Percentiles rank a stretch among this genome's conserved stretches.
Evolutionary conservation across 2,329 filamentous ascomycete genomes (phyloP).

Genomic region (Arthrobotrys conoides): DNA sequence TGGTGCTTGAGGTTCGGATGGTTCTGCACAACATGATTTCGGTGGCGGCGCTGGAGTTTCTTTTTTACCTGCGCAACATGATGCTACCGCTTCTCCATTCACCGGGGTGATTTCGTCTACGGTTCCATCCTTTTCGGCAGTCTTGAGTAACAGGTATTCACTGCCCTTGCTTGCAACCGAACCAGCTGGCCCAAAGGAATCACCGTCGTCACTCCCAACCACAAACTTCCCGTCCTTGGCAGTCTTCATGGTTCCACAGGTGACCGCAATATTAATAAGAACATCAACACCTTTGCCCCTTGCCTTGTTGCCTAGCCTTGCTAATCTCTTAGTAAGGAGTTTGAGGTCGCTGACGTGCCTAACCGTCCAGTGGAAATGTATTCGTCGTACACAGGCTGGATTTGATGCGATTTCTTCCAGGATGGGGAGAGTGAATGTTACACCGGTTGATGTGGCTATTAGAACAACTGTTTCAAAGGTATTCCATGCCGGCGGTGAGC

Average conservation of each 20-base stretch:
- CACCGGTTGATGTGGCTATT: conserved; percentile 93
- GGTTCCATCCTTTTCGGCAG: conserved; percentile 11
- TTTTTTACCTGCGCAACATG: conserved; percentile 22
- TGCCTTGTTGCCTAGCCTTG: conserved; percentile 37
- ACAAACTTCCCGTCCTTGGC: conserved; percentile 36
- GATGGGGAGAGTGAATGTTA: conserved; percentile 93
- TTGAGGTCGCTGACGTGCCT: conserved; percentile 56
- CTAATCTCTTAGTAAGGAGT: conserved; percentile 49
- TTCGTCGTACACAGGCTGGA: conserved; percentile 46
- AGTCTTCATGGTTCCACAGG: conserved; percentile 55
- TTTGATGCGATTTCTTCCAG: conserved; percentile 74
- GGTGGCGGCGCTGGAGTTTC: background rate
- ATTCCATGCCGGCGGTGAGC: conserved; percentile 92
- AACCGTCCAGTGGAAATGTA: conserved; percentile 58
- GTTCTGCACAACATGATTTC: conserved; percentile 10
- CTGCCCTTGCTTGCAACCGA: conserved; percentile 39
- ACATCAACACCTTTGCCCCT: conserved; percentile 50
- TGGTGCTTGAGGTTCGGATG: background rate
- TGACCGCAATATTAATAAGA: conserved; percentile 49
- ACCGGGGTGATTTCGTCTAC: conserved; percentile 46
- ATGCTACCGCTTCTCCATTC: background rate
- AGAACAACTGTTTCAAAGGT: conserved; percentile 92
- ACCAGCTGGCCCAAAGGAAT: background rate
- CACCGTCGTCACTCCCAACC: conserved; percentile 23
- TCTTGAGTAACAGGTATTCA: conserved; percentile 28